Base-by-base conservation (phyloP, 129 eudicot species). In the Flaveria sonorensis region DNA sequence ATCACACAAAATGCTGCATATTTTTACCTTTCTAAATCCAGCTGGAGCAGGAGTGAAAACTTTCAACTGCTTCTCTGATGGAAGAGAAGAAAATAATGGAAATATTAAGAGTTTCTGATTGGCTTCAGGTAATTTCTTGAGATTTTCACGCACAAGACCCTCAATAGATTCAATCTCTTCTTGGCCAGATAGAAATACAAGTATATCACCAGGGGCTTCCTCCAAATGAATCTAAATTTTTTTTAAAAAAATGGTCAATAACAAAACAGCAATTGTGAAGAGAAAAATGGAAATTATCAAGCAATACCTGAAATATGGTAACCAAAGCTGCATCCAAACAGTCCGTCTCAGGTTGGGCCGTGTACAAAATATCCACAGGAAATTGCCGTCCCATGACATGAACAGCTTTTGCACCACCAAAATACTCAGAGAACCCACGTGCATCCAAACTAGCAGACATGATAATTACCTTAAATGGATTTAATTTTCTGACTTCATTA, bases 381-480 rank as follows among this genome's bases (percentile, higher is more conserved):
- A 83, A 89, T 70, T 95, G 99, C 68, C 97, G 88, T 46, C 99
- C 99, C 65, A 85, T 87, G 64, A 95, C 96, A 88, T 95, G 97
- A 70, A 92, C 95, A 76, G 95, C 99, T 76, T 81, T 89, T 77
- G 99, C 99, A 82, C 96, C 97, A 72, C 86, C 87, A 83, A 95
- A 95, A 83, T 84, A 95, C 78, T 95, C 96, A 2, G 97, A 92
- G 56, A 95, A 92, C 15, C 86, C 90, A 14, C 87, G 83, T 48
- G 99, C 97, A 88, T 95, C 99, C 83, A 95, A 82, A 89, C 97
- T 95, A 72, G 99, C 99, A 73, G 96, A 91, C 99, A 95, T 95
- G 68, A 95, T 86, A 19, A 95, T 85, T 63, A 95, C 83, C 86
- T 89, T 89, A 72, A 95, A 75, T 15, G 95, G 99, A 71, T 82